Percentiles rank a stretch among this genome's conserved stretches.
These are phyloP conservation scores for Hsuehochloa calcarea DNA, from an alignment of 176 grass and related monocot genomes.

Conservation along the genomic window DNA sequence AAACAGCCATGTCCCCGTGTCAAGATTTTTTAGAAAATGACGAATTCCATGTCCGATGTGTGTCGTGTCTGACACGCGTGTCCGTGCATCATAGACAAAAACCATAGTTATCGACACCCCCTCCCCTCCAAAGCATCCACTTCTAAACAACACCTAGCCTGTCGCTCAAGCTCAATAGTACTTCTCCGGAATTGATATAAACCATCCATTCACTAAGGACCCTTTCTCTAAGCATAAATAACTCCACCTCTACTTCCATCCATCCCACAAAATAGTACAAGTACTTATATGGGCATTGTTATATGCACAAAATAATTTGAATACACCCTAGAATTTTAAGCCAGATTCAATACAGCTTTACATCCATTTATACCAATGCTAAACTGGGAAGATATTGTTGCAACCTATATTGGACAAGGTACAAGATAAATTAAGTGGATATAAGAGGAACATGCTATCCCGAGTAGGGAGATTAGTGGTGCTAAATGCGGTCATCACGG, in stretches of 20 bases:
- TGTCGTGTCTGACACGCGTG: too few species aligned
- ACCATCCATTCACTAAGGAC: too few species aligned
- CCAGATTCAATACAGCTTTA: background rate
- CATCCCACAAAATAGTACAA: background rate
- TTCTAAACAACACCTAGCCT: background rate
- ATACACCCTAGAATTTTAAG: background rate
- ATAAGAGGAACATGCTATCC: too few species aligned
- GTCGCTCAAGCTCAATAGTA: background rate
- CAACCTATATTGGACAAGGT: constrained; percentile 13
- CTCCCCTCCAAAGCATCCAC: background rate
- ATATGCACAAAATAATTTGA: background rate
- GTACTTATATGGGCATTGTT: background rate
- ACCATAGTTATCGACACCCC: background rate
- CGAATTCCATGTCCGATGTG: too few species aligned
- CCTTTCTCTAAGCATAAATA: background rate
- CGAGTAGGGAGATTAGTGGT: too few species aligned
- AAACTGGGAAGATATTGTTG: background rate
- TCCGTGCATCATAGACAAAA: too few species aligned
- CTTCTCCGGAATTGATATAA: background rate
- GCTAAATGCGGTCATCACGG: too few species aligned
- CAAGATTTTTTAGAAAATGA: too few species aligned
- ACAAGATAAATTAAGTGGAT: too few species aligned
- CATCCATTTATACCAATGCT: background rate
- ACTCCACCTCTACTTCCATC: background rate
- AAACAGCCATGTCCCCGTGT: accelerated